phyloP scores from a whole-genome alignment of 345 rosid species.

The Arabis hirsuta region DNA sequence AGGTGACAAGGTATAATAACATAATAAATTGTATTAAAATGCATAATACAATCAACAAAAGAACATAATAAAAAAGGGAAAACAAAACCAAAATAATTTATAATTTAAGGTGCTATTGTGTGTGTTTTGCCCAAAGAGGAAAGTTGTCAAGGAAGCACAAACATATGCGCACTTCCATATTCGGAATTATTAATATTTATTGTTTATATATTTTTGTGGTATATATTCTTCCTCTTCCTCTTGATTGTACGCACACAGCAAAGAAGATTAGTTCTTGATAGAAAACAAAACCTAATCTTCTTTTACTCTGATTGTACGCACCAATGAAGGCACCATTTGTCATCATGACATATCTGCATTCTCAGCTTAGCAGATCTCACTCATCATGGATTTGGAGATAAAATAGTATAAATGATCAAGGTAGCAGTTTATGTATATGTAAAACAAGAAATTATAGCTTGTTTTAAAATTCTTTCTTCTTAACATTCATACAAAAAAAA shows the following conservation, averaged over 20 bases:
- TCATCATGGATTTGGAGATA: constrained; percentile 3
- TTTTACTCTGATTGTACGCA: constrained; percentile 14
- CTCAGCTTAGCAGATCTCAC: constrained; percentile 12
- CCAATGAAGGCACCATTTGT: constrained; percentile 28
- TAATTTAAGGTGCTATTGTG: constrained; percentile 18
- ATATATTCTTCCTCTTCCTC: constrained; percentile 13
- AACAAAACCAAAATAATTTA: neutral
- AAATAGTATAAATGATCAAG: neutral
- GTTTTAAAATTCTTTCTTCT: too few relatives aligned
- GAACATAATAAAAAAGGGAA: neutral
- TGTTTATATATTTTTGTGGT: constrained; percentile 1
- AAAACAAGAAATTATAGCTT: neutral
- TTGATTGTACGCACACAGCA: neutral
- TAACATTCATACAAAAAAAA: too few relatives aligned
- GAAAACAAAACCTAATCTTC: neutral
- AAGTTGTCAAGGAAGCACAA: constrained; percentile 24
- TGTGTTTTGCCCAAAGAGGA: constrained; percentile 33
- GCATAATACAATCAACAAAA: neutral
- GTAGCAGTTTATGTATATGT: constrained; percentile 3
- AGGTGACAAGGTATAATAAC: neutral
- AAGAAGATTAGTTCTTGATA: neutral
- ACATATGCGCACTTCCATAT: constrained; percentile 34
- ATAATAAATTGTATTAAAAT: neutral
- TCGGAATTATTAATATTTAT: constrained; percentile 16
- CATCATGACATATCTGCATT: constrained; percentile 16